Percentiles rank a stretch among this genome's conserved stretches.
Evolutionary conservation across 2,329 filamentous ascomycete species (phyloP).

Genomic region (Emericellopsis cladophorae): DNA sequence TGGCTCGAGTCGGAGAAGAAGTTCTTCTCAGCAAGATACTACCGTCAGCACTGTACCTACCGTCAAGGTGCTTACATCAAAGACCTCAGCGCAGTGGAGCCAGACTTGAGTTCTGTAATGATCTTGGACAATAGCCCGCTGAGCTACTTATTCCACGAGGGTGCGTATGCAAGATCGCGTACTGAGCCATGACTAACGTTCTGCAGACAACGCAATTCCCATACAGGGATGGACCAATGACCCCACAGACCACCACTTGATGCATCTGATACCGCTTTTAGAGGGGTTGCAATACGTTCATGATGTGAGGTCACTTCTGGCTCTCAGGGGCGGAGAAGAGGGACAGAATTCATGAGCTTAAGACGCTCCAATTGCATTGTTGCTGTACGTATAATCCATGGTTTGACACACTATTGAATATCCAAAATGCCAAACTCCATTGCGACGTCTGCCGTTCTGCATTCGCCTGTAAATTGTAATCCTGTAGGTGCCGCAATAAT

Average conservation of each 20-base stretch:
- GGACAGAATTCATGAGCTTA: constrained; percentile 18
- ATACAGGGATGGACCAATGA: constrained; percentile 99
- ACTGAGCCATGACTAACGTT: constrained; percentile 1
- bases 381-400: background rate
- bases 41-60: constrained; percentile 93
- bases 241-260: constrained; percentile 87
- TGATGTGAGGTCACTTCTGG: constrained; percentile 83
- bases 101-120: constrained; percentile 95
- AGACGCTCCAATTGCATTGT: too few relatives aligned
- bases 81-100: constrained; percentile 89
- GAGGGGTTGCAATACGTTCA: constrained; percentile 95
- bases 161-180: constrained; percentile 33
- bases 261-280: constrained; percentile 83
- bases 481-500: too few relatives aligned
- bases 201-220: constrained; percentile 87
- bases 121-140: constrained; percentile 97
- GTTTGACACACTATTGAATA: background rate
- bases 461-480: too few relatives aligned
- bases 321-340: constrained; percentile 75
- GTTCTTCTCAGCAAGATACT: constrained; percentile 88
- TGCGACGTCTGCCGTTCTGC: too few relatives aligned
- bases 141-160: constrained; percentile 98
- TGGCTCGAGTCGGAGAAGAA: constrained; percentile 96
- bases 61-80: constrained; percentile 97
- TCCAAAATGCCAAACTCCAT: too few relatives aligned